Base-by-base conservation (phyloP, 1,284 basidiomycete genomes). In the Taiwanofungus camphoratus region DNA sequence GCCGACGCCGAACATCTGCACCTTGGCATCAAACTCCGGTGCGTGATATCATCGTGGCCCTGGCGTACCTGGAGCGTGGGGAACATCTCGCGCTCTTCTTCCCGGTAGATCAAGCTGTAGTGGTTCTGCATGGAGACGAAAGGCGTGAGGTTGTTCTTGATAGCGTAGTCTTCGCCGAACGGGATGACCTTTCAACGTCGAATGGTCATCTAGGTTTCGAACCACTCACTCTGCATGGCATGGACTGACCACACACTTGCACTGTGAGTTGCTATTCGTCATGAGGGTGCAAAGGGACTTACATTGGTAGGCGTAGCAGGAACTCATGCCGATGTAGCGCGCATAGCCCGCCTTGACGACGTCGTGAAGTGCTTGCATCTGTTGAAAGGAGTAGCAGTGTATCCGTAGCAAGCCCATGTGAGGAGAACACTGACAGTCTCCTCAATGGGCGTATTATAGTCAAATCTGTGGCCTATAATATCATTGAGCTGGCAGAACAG, bases 271-370 rank as follows among this genome's bases (percentile, higher is more conserved):
- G 22, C 3, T 5, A 39, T 21, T 3, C 34, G n/a, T 11, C 27
- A 63, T 12, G 20, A 24, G 8, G n/a, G 21, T 7, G 16, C 15
- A 35, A 36, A 36, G 12, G n/a, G 44, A 35, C 53, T 32, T 34
- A 60, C 60, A 62, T 44, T 63, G 61, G 31, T 56, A 62, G 2
- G 62, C 62, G 19, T 46, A 54, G 48, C 61, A 63, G 5, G 65
- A 68, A 22, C 67, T 71, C 79, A 79, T 82, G 35, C 83, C 82
- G 44, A 85, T 73, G 61, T 86, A 86, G 9, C 81, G 68, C 11
- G 75, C 82, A 46, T 74, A 75, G 3, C 82, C 82, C 0, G 70
- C 70, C 55, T 82, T 59, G 15, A 84, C 79, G 16, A 85, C 73
- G 47, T 84, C 82, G 50, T 83, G 78, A 1, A 85, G 68, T 3